Conservation (phyloP, 225 moss, liverwort and hornwort genomes). For the Pleurozium schreberi region DNA sequence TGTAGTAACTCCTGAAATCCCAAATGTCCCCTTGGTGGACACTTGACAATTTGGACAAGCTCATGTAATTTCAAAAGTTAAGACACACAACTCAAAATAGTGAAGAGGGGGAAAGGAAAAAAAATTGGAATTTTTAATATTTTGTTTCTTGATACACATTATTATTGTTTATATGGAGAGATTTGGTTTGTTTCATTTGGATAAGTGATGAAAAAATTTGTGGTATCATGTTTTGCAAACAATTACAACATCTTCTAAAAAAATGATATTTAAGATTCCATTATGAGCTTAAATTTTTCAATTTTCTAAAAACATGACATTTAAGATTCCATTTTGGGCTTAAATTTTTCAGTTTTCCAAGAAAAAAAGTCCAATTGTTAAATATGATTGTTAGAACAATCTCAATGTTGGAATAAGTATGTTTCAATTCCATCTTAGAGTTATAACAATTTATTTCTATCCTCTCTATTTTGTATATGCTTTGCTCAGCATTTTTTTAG, state of each 20-base stretch:
- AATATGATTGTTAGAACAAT: not conserved
- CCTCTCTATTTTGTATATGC: not conserved
- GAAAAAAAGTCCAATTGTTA: no score
- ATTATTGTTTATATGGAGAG: not conserved
- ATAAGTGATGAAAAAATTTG: not conserved
- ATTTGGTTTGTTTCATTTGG: not conserved
- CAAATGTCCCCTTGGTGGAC: fast-evolving
- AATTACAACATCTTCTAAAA: not conserved
- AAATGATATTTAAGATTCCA: fast-evolving
- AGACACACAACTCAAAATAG: no score
- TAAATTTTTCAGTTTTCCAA: not conserved
- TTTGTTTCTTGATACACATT: no score
- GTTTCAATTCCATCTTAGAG: not conserved
- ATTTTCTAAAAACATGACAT: not conserved
- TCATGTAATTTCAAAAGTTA: not conserved
- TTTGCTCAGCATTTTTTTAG: not conserved
- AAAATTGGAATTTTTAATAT: not conserved
- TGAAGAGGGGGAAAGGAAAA: no score
- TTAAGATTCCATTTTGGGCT: not conserved
- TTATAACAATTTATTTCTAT: no score
- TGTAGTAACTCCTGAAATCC: not conserved
- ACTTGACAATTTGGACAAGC: fast-evolving
- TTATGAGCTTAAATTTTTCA: not conserved
- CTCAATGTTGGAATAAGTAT: no score
- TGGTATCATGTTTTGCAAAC: fast-evolving